Evolutionary conservation across 2,329 filamentous ascomycete species (phyloP), one percentile per base, ranked within the genome.

Genomic region (Trichoderma lentiforme): DNA sequence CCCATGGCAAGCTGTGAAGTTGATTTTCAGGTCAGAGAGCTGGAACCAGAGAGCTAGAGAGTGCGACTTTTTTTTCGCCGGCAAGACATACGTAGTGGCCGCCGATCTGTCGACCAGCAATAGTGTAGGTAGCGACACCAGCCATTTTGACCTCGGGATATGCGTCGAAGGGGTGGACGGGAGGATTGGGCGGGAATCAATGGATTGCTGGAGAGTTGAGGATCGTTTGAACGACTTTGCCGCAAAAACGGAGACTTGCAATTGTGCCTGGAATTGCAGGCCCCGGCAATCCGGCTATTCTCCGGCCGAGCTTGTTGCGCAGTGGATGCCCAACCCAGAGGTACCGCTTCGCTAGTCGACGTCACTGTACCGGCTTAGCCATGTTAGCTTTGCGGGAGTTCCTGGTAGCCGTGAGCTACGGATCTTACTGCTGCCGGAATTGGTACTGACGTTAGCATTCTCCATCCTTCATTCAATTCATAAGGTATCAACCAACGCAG

Each of bases 41-140:
- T 26, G 57, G 14, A 36, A 28, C 56, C 72, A 30, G 51, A 36
- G 26, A 21, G 15, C 26, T 28, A 43, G 26, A 57, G 34, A 71
- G 69, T 43, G 57, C 68, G 58, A 66, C 74, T 74, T 76, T 32
- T 68, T 76, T 63, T 73, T 75, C 30, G 64, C 73, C 15, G 14
- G 24, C 57, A 72, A 39, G 70, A 86, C 88, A 79, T 77, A 90
- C 88, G 82, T 88, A 85, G 84, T 90, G 88, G 74, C 88, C 88
- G 83, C 84, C 88, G 80, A 90, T 81, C 81, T 89, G 85, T 79
- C 84, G 85, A 83, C 88, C 88, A 80, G 87, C 82, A 78, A 90
- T 83, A 76, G 80, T 85, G 84, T 90, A 90, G 75, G 79, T 79
- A 74, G 81, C 77, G 75, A 80, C 73, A 70, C 81, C 81, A 78